Conservation (phyloP, 2,329 filamentous ascomycete species). For the Meredithiella fracta region DNA sequence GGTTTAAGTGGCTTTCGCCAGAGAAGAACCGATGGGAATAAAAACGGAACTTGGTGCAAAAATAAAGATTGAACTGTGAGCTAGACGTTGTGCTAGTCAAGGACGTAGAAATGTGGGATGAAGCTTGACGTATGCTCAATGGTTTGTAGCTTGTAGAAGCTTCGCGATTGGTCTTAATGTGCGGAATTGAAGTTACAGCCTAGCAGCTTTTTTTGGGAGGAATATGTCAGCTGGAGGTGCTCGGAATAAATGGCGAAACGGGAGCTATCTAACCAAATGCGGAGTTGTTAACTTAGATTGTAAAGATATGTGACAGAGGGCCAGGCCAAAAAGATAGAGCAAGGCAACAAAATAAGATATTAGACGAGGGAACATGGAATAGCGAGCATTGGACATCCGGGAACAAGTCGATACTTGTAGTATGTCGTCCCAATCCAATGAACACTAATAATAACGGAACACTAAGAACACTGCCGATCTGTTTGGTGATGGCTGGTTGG, state of each 20-base stretch:
- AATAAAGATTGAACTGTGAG: no score
- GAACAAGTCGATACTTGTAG: background rate
- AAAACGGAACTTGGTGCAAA: no score
- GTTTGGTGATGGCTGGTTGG: conserved; percentile 8
- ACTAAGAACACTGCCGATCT: conserved; percentile 9
- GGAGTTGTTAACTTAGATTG: background rate
- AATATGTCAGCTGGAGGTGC: no score
- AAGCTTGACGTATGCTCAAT: no score
- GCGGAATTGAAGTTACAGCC: no score
- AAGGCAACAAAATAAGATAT: background rate
- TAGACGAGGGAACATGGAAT: background rate
- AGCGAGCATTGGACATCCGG: background rate
- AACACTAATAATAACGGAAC: background rate
- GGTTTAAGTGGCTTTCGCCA: conserved; percentile 7
- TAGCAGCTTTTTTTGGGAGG: no score
- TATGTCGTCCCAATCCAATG: background rate
- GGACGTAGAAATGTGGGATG: no score
- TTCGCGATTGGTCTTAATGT: no score
- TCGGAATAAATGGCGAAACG: no score
- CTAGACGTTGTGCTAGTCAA: no score
- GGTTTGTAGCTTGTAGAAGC: no score
- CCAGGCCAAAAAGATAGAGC: background rate
- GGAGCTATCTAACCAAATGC: background rate
- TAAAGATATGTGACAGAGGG: background rate
- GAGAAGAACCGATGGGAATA: background rate